These are phyloP conservation scores for Rubus parviflorus DNA, from an alignment of 306 rosid species.

Conservation along the genomic window DNA sequence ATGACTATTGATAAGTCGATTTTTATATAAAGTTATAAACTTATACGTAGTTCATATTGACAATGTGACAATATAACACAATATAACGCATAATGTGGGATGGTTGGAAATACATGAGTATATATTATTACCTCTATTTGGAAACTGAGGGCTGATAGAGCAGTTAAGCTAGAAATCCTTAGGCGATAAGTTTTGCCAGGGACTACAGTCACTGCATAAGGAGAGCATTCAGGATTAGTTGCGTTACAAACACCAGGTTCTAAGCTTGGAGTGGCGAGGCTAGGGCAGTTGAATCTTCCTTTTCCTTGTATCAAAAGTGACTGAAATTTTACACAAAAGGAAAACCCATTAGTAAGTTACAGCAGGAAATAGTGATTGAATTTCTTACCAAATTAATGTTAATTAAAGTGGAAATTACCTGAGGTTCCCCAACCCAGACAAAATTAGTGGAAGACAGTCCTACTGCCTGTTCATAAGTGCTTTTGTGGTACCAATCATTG, in stretches of 20 bases:
- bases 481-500: slow-evolving; percentile 80
- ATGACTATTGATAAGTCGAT: too few relatives aligned
- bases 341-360: slow-evolving; percentile 9
- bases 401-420: slow-evolving; percentile 46
- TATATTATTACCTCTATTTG: slow-evolving; percentile 61
- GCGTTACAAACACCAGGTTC: slow-evolving; percentile 45
- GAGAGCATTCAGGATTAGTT: slow-evolving; percentile 65
- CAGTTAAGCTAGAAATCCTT: slow-evolving; percentile 63
- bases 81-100: neutral
- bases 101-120: neutral
- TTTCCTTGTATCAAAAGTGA: slow-evolving; percentile 84
- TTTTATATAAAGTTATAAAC: too few relatives aligned
- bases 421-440: slow-evolving; percentile 74
- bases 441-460: slow-evolving; percentile 54
- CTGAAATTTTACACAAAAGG: slow-evolving; percentile 31
- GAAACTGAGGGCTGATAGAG: slow-evolving; percentile 81
- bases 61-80: neutral
- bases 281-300: slow-evolving; percentile 77
- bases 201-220: slow-evolving; percentile 46
- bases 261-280: slow-evolving; percentile 28
- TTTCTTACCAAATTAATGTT: neutral
- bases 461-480: slow-evolving; percentile 59
- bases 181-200: slow-evolving; percentile 71
- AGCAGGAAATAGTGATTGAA: neutral
- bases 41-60: neutral